Conservation (phyloP, 371 early-diverging fungal genomes). For the Syncephalastrum racemosum region DNA sequence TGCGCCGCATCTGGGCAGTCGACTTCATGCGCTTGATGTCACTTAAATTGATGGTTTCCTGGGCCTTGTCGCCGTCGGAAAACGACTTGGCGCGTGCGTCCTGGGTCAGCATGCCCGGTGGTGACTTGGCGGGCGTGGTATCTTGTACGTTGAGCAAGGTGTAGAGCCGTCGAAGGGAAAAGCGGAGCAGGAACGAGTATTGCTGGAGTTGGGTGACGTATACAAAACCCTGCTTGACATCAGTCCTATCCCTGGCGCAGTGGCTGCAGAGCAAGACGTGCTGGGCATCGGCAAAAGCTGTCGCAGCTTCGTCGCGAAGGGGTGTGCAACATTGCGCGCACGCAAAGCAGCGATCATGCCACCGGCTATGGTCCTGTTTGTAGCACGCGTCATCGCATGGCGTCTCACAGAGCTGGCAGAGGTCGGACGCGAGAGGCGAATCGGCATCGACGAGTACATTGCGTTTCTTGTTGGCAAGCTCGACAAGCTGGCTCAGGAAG, state of each 20-base stretch:
- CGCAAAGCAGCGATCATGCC: conserved; percentile 83
- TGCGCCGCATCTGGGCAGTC: conserved; percentile 50
- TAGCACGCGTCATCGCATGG: conserved; percentile 88
- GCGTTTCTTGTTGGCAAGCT: conserved; percentile 51
- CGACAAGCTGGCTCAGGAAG: conserved; percentile 65
- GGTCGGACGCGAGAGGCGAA: conserved; percentile 57
- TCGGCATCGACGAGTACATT: conserved; percentile 21
- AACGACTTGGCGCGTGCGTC: conserved; percentile 9
- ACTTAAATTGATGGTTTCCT: conserved; percentile 47
- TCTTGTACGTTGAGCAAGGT: conserved; percentile 69
- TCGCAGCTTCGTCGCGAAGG: conserved; percentile 52
- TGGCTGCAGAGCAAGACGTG: conserved; percentile 43
- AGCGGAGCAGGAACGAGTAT: conserved; percentile 83
- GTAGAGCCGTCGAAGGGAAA: conserved; percentile 83
- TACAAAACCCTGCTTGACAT: conserved; percentile 57
- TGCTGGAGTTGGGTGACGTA: conserved; percentile 87
- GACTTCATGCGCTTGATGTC: conserved; percentile 68
- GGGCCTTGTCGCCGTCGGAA: conserved; percentile 1
- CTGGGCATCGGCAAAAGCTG: conserved; percentile 45
- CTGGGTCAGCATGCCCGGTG: conserved; percentile 8
- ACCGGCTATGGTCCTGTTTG: conserved; percentile 55
- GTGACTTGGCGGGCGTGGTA: conserved; percentile 19
- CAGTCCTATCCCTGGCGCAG: conserved; percentile 32
- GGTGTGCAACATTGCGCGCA: conserved; percentile 68
- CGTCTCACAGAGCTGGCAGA: conserved; percentile 72